Conservation (phyloP, 768 basidiomycete species). For the Rhodocollybia butyracea region DNA sequence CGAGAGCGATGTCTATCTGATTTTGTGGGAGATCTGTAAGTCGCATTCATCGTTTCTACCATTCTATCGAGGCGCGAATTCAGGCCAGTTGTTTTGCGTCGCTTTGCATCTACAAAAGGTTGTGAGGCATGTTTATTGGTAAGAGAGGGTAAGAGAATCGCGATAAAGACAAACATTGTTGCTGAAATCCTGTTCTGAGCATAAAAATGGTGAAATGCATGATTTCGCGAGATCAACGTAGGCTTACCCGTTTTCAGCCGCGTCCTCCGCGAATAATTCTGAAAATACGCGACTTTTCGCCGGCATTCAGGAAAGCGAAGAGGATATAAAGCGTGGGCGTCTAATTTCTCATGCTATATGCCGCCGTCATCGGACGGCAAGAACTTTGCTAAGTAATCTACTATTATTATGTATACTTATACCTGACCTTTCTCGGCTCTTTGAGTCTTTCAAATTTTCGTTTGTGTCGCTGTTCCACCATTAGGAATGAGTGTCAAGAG, state of each 20-base stretch:
- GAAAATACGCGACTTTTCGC: slow-evolving; percentile 5
- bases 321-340: not conserved
- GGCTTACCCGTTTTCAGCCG: not conserved
- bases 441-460: too few species aligned
- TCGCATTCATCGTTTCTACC: slow-evolving; percentile 55
- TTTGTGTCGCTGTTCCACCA: too few species aligned
- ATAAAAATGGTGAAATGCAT: not conserved
- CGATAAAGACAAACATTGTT: not conserved
- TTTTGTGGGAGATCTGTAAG: slow-evolving; percentile 23
- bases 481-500: not conserved
- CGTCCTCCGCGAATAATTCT: slow-evolving; percentile 6
- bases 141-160: not conserved
- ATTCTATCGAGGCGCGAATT: slow-evolving; percentile 67
- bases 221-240: too few species aligned
- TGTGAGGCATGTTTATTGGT: not conserved
- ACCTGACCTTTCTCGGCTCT: too few species aligned
- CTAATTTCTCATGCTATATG: too few species aligned
- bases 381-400: too few species aligned
- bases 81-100: slow-evolving; percentile 43
- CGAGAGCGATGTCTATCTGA: slow-evolving; percentile 25
- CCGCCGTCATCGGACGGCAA: not conserved
- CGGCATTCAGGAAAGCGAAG: not conserved
- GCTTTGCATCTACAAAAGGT: slow-evolving; percentile 30
- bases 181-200: not conserved
- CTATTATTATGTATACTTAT: too few species aligned